Conservation (phyloP, 768 basidiomycete species). For the Psilocybe subaeruginosa region DNA sequence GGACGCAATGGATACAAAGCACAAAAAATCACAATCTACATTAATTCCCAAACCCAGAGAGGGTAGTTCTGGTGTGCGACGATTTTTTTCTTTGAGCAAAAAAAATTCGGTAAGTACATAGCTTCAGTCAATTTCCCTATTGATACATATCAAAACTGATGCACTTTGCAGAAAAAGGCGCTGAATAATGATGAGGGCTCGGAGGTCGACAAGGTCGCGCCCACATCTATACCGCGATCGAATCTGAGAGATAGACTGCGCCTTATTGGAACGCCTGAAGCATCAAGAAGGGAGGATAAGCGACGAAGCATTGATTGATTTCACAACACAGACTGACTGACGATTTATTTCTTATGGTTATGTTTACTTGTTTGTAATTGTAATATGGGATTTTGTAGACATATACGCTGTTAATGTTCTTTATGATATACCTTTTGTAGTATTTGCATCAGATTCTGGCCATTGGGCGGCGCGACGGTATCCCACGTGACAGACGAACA, state of each 20-base stretch:
- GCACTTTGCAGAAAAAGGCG: conserved; percentile 14
- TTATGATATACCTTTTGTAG: not conserved
- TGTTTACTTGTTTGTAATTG: conserved; percentile 2
- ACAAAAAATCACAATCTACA: conserved; percentile 32
- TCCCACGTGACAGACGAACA: conserved; percentile 16
- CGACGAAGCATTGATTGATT: conserved; percentile 36
- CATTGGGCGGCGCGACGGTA: not conserved
- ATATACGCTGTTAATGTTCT: not conserved
- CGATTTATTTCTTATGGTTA: not conserved
- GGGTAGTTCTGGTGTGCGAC: conserved; percentile 27
- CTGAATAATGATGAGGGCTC: conserved; percentile 15
- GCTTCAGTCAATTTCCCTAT: not conserved
- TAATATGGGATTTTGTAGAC: not conserved
- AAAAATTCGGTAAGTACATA: conserved; percentile 40
- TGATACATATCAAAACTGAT: not conserved
- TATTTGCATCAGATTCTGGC: not conserved
- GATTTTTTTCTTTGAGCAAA: conserved; percentile 41
- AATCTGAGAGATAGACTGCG: conserved; percentile 36
- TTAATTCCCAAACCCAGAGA: conserved; percentile 19
- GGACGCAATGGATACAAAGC: conserved; percentile 57
- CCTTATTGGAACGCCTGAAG: conserved; percentile 39
- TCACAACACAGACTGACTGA: not conserved
- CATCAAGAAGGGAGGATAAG: conserved; percentile 37
- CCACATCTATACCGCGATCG: conserved; percentile 27
- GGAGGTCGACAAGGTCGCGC: conserved; percentile 13